Base-by-base conservation (phyloP, 2,329 filamentous ascomycete genomes). In the Aureobasidium zeae region DNA sequence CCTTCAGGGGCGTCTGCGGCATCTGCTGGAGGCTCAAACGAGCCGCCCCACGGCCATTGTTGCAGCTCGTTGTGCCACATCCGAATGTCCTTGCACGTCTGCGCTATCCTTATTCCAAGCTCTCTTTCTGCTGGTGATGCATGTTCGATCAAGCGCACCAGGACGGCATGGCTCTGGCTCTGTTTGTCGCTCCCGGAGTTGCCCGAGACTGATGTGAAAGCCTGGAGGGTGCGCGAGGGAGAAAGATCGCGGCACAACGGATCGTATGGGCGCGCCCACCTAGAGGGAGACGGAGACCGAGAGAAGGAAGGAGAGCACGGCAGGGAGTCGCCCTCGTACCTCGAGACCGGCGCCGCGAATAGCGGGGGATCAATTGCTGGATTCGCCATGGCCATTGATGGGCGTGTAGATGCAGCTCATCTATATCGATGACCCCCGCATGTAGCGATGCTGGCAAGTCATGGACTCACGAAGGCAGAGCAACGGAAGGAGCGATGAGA, bases 31-130 rank as follows among this genome's bases (percentile, higher is more conserved):
- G 54, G 55, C 46, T 69, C 65, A 45, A 70, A 71, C 11, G 58
- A 64, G 49, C 67, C 69, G 0, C 71, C 64, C 77, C 77, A 81
- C 15, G 63, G 58, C 77, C 77, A 81, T 47, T 66, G 59, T 46
- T 72, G 67, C 28, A 91, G 68, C 65, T 91, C 85, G n/a, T 76
- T 68, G 19, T 83, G 70, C 84, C 85, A 91, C 55, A 76, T 72
- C 60, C 81, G 73, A 49, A 91, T 76, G 50, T 75, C 78, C 53
- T 81, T 76, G 10, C 82, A 82, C 12, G 82, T 79, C 48, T 79
- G 62, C 30, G 83, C 83, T 31, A 83, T 79, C 49, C 77, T 74
- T 54, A 81, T 69, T 30, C 80, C 83, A 60, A 89, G 79, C 12
- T 81, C 78, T 53, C 81, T 76, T 61, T 89, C 82, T 17, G 74